These are phyloP conservation scores for Nigrograna mackinnonii DNA, from an alignment of 2,329 filamentous ascomycete genomes.

Conservation along the genomic window DNA sequence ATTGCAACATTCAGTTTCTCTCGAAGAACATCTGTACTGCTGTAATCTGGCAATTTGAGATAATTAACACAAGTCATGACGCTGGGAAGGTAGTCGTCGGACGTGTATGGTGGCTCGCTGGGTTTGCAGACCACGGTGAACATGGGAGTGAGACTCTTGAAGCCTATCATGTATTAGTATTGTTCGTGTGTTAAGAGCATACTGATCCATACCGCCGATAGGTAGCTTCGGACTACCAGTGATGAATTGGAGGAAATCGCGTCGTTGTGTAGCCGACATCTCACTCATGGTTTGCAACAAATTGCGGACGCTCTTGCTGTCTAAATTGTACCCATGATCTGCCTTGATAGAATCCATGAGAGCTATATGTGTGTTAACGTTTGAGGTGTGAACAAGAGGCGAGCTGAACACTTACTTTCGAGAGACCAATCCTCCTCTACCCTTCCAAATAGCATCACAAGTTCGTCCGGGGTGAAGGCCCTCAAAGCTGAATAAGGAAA, in stretches of 20 bases:
- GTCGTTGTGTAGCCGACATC: constrained; percentile 71
- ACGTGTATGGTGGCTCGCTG: constrained; percentile 90
- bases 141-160: constrained; percentile 96
- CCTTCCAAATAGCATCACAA: constrained; percentile 91
- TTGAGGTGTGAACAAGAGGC: constrained; percentile 8
- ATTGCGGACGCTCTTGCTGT: constrained; percentile 94
- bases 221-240: constrained; percentile 97
- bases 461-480: constrained; percentile 92
- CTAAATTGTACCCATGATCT: constrained; percentile 98
- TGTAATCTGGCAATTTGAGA: constrained; percentile 96
- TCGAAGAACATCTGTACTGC: constrained; percentile 73
- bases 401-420: constrained; percentile 72
- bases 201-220: constrained; percentile 77
- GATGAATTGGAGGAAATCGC: constrained; percentile 96
- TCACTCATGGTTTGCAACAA: constrained; percentile 94
- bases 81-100: constrained; percentile 97
- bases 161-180: constrained; percentile 61
- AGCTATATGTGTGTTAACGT: constrained; percentile 57
- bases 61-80: constrained; percentile 99
- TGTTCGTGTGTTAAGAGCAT: neutral
- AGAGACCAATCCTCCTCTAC: constrained; percentile 97
- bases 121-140: constrained; percentile 99
- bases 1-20: constrained; percentile 83
- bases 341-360: constrained; percentile 98
- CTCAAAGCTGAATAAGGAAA: constrained; percentile 92